A percentile compares a stretch with the other conserved stretches of the same genome.
These are phyloP conservation scores for Ogataea parapolymorpha DNA, from an alignment of 805 yeast species.

Conservation along the genomic window DNA sequence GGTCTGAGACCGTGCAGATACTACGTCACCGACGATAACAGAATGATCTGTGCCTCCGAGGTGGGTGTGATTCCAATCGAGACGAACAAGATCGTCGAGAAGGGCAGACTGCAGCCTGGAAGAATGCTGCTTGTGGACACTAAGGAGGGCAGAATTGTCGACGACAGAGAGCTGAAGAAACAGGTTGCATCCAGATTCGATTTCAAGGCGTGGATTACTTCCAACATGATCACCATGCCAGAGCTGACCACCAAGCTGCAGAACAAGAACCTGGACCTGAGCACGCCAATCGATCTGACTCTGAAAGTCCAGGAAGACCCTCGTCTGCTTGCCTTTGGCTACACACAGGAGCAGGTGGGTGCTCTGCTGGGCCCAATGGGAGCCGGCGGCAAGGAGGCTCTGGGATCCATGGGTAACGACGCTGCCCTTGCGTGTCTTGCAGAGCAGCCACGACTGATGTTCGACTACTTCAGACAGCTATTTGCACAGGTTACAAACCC, in stretches of 20 bases:
- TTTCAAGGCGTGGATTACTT: conserved; percentile 89
- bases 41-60: conserved; percentile 97
- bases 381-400: conserved; percentile 82
- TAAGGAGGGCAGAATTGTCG: conserved; percentile 86
- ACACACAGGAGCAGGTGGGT: conserved; percentile 89
- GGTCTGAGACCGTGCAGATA: conserved; percentile 98
- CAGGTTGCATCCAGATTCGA: conserved; percentile 79
- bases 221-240: conserved; percentile 80
- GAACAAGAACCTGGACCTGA: conserved; percentile 33
- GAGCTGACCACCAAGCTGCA: conserved; percentile 64
- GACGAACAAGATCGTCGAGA: conserved; percentile 74
- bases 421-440: conserved; percentile 92
- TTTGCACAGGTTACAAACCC: conserved; percentile 99
- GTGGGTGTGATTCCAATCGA: conserved; percentile 94
- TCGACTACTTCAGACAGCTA: conserved; percentile 92
- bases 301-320: conserved; percentile 74
- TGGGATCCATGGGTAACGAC: conserved; percentile 99
- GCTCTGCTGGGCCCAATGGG: conserved; percentile 92
- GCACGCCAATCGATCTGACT: conserved; percentile 28
- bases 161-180: conserved; percentile 82
- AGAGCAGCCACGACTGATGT: conserved; percentile 84
- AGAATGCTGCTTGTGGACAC: conserved; percentile 95
- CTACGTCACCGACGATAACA: conserved; percentile 90
- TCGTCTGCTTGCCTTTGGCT: conserved; percentile 81
- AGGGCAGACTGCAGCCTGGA: conserved; percentile 95